Percentiles rank a stretch among this genome's conserved stretches.
phyloP scores from a whole-genome alignment of 305 asterid species.

The Solanum aculeatissimum region DNA sequence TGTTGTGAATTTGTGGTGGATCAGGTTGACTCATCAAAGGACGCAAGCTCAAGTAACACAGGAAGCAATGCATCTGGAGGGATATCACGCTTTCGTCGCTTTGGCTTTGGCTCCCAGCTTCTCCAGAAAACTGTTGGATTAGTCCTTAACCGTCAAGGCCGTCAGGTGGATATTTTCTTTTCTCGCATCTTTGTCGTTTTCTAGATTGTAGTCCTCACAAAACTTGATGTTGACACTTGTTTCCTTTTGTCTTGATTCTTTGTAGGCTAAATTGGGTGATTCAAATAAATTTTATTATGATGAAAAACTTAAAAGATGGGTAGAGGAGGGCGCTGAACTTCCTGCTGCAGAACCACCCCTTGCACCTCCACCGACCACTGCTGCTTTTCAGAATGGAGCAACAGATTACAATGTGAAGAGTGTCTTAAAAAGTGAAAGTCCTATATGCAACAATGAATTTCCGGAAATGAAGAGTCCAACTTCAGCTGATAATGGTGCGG shows the following conservation, averaged over 20 bases:
- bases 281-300: slow-evolving; percentile 79
- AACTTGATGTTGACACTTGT: background rate
- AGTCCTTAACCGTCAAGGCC: slow-evolving; percentile 71
- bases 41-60: slow-evolving; percentile 34
- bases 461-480: slow-evolving; percentile 57
- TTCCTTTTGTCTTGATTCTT: slow-evolving; percentile 7
- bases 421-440: slow-evolving; percentile 51
- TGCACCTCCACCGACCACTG: slow-evolving; percentile 74
- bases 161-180: slow-evolving; percentile 81
- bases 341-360: slow-evolving; percentile 65
- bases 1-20: slow-evolving; percentile 18
- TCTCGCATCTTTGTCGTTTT: slow-evolving; percentile 23
- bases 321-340: slow-evolving; percentile 83
- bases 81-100: slow-evolving; percentile 65
- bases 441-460: slow-evolving; percentile 35
- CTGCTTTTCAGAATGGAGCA: slow-evolving; percentile 60
- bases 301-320: slow-evolving; percentile 93
- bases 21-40: slow-evolving; percentile 51
- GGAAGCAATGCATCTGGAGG: slow-evolving; percentile 40
- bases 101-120: slow-evolving; percentile 77
- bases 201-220: background rate
- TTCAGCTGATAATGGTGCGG: slow-evolving; percentile 41
- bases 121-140: slow-evolving; percentile 84
- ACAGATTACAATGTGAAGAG: slow-evolving; percentile 56
- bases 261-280: slow-evolving; percentile 93